These are phyloP conservation scores for Lecanicillium sp. DNA, from an alignment of 2,329 filamentous ascomycete species.

Conservation along the genomic window DNA sequence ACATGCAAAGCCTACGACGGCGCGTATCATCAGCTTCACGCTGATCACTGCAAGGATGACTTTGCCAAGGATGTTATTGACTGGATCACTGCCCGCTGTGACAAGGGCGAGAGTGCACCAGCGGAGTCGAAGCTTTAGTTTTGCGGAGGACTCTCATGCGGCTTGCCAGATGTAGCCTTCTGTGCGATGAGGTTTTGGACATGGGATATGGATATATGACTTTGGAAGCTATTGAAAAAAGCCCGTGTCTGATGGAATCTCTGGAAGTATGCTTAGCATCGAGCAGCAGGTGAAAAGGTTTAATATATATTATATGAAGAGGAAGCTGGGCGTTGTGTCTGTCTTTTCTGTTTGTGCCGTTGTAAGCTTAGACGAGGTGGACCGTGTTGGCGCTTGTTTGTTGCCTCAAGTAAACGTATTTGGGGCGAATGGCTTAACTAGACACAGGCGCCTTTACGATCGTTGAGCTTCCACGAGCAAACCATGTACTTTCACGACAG, in stretches of 20 bases:
- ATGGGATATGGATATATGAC: not conserved
- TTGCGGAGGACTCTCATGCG: not conserved
- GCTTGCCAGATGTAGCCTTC: not conserved
- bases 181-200: not conserved
- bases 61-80: constrained; percentile 52
- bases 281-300: too few relatives aligned
- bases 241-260: constrained; percentile 1
- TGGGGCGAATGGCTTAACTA: too few relatives aligned
- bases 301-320: too few relatives aligned
- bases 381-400: too few relatives aligned
- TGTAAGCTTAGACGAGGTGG: too few relatives aligned
- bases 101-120: constrained; percentile 13
- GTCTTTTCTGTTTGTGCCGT: too few relatives aligned
- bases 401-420: too few relatives aligned
- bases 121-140: constrained; percentile 28
- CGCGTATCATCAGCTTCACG: constrained; percentile 67
- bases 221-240: constrained; percentile 3
- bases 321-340: too few relatives aligned
- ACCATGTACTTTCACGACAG: too few relatives aligned
- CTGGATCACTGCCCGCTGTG: constrained; percentile 51
- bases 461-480: too few relatives aligned
- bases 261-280: too few relatives aligned
- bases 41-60: constrained; percentile 45
- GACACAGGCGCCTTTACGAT: too few relatives aligned
- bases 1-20: constrained; percentile 67